These are phyloP conservation scores for Venturia pyrina DNA, from an alignment of 2,329 filamentous ascomycete species.

Conservation along the genomic window DNA sequence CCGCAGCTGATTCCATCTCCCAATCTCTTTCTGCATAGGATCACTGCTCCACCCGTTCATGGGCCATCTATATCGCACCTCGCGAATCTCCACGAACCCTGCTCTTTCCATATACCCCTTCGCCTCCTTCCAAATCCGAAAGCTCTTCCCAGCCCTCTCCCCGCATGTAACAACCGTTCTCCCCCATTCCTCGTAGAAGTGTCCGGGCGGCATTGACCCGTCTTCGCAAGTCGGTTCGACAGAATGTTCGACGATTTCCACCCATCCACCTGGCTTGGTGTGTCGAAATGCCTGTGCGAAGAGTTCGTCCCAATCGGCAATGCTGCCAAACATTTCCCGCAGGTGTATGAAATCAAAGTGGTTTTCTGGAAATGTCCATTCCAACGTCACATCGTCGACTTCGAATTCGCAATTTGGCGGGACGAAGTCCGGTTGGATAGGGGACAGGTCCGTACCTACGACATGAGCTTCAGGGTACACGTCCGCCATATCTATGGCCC, in stretches of 20 bases:
- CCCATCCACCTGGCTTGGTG: constrained; percentile 32
- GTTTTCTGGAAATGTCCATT: constrained; percentile 30
- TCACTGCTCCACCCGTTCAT: constrained; percentile 27
- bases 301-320: constrained; percentile 37
- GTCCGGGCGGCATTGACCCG: constrained; percentile 26
- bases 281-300: constrained; percentile 24
- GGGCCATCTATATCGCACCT: constrained; percentile 25
- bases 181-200: constrained; percentile 25
- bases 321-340: constrained; percentile 35
- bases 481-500: constrained; percentile 19
- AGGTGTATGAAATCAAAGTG: constrained; percentile 37
- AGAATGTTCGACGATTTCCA: constrained; percentile 34
- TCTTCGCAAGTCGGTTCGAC: constrained; percentile 31
- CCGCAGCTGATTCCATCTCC: constrained; percentile 23
- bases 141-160: constrained; percentile 27
- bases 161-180: constrained; percentile 26
- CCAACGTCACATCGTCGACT: constrained; percentile 35
- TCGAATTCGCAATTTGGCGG: constrained; percentile 38
- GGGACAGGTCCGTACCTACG: constrained; percentile 38
- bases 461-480: constrained; percentile 29
- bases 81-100: constrained; percentile 26
- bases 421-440: constrained; percentile 39
- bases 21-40: constrained; percentile 25
- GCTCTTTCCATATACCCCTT: constrained; percentile 22
- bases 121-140: constrained; percentile 26